Conservation (phyloP, 768 basidiomycete genomes). For the Lepiota venenata region DNA sequence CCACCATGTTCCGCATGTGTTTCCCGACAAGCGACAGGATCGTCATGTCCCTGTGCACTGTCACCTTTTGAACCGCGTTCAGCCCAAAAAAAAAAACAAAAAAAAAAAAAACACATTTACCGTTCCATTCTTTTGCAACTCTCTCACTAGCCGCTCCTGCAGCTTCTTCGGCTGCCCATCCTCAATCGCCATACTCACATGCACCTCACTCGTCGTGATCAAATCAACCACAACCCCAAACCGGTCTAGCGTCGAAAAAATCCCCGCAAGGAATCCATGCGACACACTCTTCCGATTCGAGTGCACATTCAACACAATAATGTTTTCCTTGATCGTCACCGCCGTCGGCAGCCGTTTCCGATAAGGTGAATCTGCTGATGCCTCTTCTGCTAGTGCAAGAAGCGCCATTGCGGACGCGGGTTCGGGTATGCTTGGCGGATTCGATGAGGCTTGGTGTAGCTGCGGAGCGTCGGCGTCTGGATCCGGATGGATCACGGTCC, state of each 20-base stretch:
- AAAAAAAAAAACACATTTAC: conserved; percentile 38
- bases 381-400: conserved; percentile 12
- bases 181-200: conserved; percentile 97
- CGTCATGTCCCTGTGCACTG: conserved; percentile 85
- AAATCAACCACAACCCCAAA: conserved; percentile 96
- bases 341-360: conserved; percentile 77
- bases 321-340: conserved; percentile 95
- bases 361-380: conserved; percentile 25
- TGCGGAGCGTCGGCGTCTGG: conserved; percentile 45
- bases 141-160: conserved; percentile 69
- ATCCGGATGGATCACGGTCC: conserved; percentile 89
- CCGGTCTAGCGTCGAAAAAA: conserved; percentile 86
- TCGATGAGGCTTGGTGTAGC: conserved; percentile 19
- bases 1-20: conserved; percentile 94
- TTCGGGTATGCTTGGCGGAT: conserved; percentile 28
- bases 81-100: conserved; percentile 5
- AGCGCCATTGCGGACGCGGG: conserved; percentile 29
- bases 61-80: conserved; percentile 54
- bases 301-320: conserved; percentile 90
- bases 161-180: conserved; percentile 61
- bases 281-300: conserved; percentile 95
- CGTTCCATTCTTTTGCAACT: conserved; percentile 77
- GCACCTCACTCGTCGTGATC: conserved; percentile 96
- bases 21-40: conserved; percentile 98
- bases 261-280: conserved; percentile 94